A percentile compares a stretch with the other conserved stretches of the same genome.
These are phyloP conservation scores for Saccharomycopsis fibuligera DNA, from an alignment of 805 yeast genomes.

Conservation along the genomic window DNA sequence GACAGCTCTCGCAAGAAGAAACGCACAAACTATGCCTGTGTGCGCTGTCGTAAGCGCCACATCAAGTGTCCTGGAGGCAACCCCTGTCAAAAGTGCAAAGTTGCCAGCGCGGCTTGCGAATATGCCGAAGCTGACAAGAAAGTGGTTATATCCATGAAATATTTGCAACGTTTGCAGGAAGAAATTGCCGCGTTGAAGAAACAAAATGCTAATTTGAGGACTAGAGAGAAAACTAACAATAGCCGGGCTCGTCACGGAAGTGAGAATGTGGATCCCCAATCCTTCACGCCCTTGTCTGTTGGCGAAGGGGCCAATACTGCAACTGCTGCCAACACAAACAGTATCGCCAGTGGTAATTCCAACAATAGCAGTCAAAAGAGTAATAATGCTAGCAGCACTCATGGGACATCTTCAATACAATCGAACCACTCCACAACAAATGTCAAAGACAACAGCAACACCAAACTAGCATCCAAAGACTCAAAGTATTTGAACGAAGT, in stretches of 20 bases:
- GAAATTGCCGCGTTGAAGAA: slow-evolving; percentile 59
- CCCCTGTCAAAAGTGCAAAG: slow-evolving; percentile 59
- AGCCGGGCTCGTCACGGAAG: too few species aligned
- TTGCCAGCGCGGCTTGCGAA: slow-evolving; percentile 55
- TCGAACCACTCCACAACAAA: too few species aligned
- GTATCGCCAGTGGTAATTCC: background rate
- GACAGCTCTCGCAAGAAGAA: too few species aligned
- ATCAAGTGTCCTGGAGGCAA: slow-evolving; percentile 74
- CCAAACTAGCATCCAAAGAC: too few species aligned
- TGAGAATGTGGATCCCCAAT: too few species aligned
- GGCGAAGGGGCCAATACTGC: too few species aligned
- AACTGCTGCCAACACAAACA: too few species aligned
- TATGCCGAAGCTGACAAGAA: slow-evolving; percentile 68
- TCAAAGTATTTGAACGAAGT: slow-evolving; percentile 37
- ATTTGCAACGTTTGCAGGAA: slow-evolving; percentile 59
- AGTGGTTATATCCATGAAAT: slow-evolving; percentile 66
- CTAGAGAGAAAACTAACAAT: slow-evolving; percentile 31
- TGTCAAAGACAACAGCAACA: background rate
- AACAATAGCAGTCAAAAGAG: slow-evolving; percentile 9
- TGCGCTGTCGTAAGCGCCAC: slow-evolving; percentile 64
- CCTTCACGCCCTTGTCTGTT: background rate
- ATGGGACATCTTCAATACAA: background rate
- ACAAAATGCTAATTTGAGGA: slow-evolving; percentile 55
- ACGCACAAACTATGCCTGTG: slow-evolving; percentile 38
- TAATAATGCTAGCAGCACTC: slow-evolving; percentile 8